These are phyloP conservation scores for Pterocarpus santalinus DNA, from an alignment of 306 rosid genomes.

Conservation along the genomic window DNA sequence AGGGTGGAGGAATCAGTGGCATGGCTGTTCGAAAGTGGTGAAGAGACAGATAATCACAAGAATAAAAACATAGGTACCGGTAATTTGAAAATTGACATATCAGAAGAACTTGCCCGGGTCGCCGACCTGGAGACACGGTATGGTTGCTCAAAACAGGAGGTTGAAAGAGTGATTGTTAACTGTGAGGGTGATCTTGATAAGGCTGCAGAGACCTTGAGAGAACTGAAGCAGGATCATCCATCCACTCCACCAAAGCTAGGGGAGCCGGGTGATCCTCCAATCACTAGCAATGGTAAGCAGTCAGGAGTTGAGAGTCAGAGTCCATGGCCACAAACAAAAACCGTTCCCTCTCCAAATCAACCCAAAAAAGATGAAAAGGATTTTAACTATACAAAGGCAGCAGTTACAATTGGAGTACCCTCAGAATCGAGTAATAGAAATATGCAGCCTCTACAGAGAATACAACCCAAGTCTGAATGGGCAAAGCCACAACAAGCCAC, in stretches of 20 bases:
- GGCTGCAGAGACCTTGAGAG: conserved; percentile 80
- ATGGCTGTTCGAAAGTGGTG: conserved; percentile 84
- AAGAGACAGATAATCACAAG: conserved; percentile 63
- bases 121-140: conserved; percentile 74
- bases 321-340: conserved; percentile 66
- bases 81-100: conserved; percentile 92
- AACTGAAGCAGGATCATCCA: conserved; percentile 65
- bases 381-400: conserved; percentile 80
- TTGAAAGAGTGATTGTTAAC: conserved; percentile 87
- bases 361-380: conserved; percentile 77
- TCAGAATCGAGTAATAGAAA: conserved; percentile 69
- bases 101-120: conserved; percentile 83
- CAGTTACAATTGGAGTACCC: conserved; percentile 60
- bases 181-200: conserved; percentile 93
- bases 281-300: conserved; percentile 67
- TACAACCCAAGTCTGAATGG: conserved; percentile 85
- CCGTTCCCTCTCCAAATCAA: conserved; percentile 61
- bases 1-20: conserved; percentile 89
- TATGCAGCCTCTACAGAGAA: conserved; percentile 74
- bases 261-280: conserved; percentile 83
- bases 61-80: conserved; percentile 62
- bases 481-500: conserved; percentile 68
- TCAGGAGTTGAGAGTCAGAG: conserved; percentile 61
- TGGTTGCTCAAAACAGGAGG: conserved; percentile 88
- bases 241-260: conserved; percentile 75